A percentile compares a stretch with the other conserved stretches of the same genome.
Conservation (phyloP, 768 basidiomycete genomes). For the Mycena crocata region DNA sequence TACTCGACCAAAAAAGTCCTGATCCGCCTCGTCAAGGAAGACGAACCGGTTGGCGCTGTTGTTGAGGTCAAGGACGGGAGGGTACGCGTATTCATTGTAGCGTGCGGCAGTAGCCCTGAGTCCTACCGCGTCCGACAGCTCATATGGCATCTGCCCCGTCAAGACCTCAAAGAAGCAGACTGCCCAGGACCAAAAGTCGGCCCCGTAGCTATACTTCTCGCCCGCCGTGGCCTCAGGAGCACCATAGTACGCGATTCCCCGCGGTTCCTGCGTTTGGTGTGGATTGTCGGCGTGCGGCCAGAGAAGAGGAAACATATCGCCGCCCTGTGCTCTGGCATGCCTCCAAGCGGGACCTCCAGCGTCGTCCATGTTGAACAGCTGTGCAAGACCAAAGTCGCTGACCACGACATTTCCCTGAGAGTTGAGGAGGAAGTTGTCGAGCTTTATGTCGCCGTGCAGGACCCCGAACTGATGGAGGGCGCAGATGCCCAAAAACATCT, state of each 20-base stretch:
- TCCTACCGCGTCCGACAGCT: too few relatives aligned
- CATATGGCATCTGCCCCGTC: neutral
- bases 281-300: neutral
- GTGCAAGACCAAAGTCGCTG: neutral
- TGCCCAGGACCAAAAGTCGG: neutral
- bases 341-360: neutral
- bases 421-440: neutral
- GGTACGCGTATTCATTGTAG: too few relatives aligned
- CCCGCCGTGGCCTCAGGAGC: neutral
- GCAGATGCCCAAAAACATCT: neutral
- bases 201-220: neutral
- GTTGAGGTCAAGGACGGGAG: too few relatives aligned
- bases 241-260: neutral
- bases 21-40: too few relatives aligned
- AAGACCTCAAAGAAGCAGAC: neutral
- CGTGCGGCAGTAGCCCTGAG: too few relatives aligned
- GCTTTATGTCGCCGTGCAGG: slow-evolving; percentile 4
- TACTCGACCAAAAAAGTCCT: too few relatives aligned
- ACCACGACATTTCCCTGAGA: neutral
- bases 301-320: neutral
- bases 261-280: neutral
- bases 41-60: too few relatives aligned
- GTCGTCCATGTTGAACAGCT: neutral
- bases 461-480: neutral
- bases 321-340: neutral